phyloP scores from a whole-genome alignment of 805 yeast genomes.

The Candida stauntonica region DNA sequence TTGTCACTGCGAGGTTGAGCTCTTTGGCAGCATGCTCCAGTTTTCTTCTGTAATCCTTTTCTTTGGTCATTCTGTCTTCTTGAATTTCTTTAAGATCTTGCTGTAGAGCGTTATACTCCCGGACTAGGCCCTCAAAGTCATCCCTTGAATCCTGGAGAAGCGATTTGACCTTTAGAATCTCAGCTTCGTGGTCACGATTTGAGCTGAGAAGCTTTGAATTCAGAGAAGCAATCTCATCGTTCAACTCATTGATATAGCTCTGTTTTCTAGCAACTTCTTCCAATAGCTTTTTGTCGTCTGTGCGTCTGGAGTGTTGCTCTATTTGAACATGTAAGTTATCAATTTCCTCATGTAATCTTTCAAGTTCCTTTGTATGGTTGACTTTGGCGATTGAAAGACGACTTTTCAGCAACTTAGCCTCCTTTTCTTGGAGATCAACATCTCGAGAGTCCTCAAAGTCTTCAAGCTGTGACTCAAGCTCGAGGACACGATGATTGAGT shows the following conservation, averaged over 20 bases:
- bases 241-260: slow-evolving; percentile 16
- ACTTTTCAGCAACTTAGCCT: slow-evolving; percentile 20
- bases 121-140: slow-evolving; percentile 18
- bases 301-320: slow-evolving; percentile 1
- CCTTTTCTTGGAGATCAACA: slow-evolving; percentile 13
- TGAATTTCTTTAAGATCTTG: slow-evolving; percentile 21
- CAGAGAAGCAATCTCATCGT: slow-evolving; percentile 14
- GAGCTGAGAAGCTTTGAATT: slow-evolving; percentile 11
- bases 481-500: slow-evolving; percentile 12
- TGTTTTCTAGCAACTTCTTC: slow-evolving; percentile 14
- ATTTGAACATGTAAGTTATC: slow-evolving; percentile 10
- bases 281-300: slow-evolving; percentile 8
- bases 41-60: slow-evolving; percentile 27
- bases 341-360: slow-evolving; percentile 14
- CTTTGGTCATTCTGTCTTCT: slow-evolving; percentile 28
- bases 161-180: slow-evolving; percentile 10
- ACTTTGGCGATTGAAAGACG: slow-evolving; percentile 20
- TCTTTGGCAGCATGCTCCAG: slow-evolving; percentile 35
- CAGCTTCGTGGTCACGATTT: slow-evolving; percentile 14
- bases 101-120: slow-evolving; percentile 26
- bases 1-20: slow-evolving; percentile 37
- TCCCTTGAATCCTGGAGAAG: slow-evolving; percentile 13
- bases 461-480: slow-evolving; percentile 17
- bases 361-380: slow-evolving; percentile 24
- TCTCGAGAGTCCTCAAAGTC: slow-evolving; percentile 8